Base-by-base conservation (phyloP, 2,329 filamentous ascomycete genomes). In the Lasiodiplodia citricola region DNA sequence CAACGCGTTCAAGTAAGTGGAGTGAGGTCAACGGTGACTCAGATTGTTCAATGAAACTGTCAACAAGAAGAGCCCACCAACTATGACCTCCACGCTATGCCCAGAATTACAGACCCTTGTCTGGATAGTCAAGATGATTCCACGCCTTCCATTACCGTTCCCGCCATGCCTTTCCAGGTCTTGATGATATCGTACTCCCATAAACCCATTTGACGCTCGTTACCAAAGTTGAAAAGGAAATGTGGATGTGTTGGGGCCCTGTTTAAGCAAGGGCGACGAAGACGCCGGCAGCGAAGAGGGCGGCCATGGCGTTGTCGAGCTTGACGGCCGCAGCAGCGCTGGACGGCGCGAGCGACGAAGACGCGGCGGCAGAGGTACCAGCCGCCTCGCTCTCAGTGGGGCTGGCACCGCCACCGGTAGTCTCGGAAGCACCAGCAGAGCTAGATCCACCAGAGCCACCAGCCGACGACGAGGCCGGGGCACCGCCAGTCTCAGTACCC, bases 251-350 rank as follows among this genome's bases (percentile, higher is more conserved):
- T 37, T 10, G 44, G 21, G 41, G 21, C 16, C 14, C 35, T 35
- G 50, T n/a, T 58, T 52, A 70, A 28, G 54, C 51, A 18, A 67
- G 54, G 35, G 57, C 68, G 21, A 63, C 64, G 67, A 70, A 58
- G 31, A 70, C 37, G 52, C 54, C 69, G 37, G 67, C 69, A 11
- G 58, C 67, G 64, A 69, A 37, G 55, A 70, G 52, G 11, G 58
- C 67, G 8, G 64, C 69, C 51, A 70, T 52, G 41, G 57, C 64
- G 51, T 55, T 51, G 67, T 69, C 50, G 37, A 67, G 63, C 51
- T 62, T 38, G 25, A 64, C 57, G 6, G 44, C 37, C 2, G 63
- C 16, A 2, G 60, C 69, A 31, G 37, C 52, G 58, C 35, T 69
- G 66, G 51, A 28, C 2, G 67, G 67, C n/a, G 60, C 67, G 4